Evolutionary conservation across 2,329 filamentous ascomycete species (phyloP).

Genomic region (Clonostachys rosea): DNA sequence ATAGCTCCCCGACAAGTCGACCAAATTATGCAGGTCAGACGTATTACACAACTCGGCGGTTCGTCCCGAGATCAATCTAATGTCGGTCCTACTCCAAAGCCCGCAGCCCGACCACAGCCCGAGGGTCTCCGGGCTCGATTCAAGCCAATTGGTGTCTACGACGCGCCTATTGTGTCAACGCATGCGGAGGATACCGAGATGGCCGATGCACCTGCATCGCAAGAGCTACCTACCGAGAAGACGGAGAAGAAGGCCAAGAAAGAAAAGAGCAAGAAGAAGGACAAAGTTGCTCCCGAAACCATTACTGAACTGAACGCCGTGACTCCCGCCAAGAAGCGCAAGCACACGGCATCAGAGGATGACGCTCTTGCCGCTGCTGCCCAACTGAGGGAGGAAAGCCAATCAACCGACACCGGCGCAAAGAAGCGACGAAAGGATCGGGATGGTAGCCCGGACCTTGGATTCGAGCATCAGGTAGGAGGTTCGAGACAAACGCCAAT

Average conservation of each 20-base stretch:
- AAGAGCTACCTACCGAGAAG: constrained; percentile 3
- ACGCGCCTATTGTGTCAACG: constrained; percentile 7
- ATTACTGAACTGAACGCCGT: background rate
- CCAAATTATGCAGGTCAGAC: constrained; percentile 61
- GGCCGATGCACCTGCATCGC: constrained; percentile 25
- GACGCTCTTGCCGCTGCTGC: constrained; percentile 24
- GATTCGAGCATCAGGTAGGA: constrained; percentile 14
- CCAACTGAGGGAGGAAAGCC: constrained; percentile 25
- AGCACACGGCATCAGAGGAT: constrained; percentile 28
- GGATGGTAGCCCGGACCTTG: constrained; percentile 24
- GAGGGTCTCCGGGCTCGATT: constrained; percentile 63
- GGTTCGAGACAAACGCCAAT: constrained; percentile 14
- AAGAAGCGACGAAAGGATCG: constrained; percentile 30
- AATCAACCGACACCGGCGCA: constrained; percentile 29
- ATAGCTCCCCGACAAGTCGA: constrained; percentile 38
- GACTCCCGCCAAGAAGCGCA: constrained; percentile 21
- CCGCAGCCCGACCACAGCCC: constrained; percentile 58
- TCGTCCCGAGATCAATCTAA: constrained; percentile 18
- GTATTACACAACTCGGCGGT: constrained; percentile 52
- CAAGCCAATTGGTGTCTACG: constrained; percentile 55
- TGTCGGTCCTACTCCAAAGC: constrained; percentile 40
- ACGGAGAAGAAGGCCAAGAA: constrained; percentile 8
- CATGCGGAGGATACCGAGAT: constrained; percentile 38
- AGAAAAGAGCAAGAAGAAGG: constrained; percentile 22
- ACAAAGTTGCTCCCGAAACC: constrained; percentile 6